phyloP scores from a whole-genome alignment of 2,329 filamentous ascomycete species.

The Talaromyces sp. region DNA sequence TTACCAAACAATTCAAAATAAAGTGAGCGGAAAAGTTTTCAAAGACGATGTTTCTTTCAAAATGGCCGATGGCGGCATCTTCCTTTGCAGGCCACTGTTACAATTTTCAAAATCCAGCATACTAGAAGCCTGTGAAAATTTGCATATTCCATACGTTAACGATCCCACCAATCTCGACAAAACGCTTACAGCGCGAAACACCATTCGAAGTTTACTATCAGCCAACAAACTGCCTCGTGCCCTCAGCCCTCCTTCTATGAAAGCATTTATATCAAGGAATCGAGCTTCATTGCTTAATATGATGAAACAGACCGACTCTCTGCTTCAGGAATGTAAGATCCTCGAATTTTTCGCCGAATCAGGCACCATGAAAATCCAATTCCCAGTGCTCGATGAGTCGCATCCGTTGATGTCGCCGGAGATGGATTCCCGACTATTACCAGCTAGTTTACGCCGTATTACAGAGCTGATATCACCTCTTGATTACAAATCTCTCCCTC shows the following conservation, averaged over 20 bases:
- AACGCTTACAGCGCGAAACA: slow-evolving; percentile 74
- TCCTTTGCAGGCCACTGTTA: slow-evolving; percentile 33
- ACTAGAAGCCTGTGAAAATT: slow-evolving; percentile 59
- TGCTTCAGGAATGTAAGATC: slow-evolving; percentile 41
- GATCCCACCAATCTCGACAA: slow-evolving; percentile 76
- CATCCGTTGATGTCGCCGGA: neutral
- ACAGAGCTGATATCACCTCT: slow-evolving; percentile 46
- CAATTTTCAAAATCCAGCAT: slow-evolving; percentile 63
- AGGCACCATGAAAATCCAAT: slow-evolving; percentile 28
- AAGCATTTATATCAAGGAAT: slow-evolving; percentile 54
- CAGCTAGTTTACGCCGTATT: slow-evolving; percentile 43
- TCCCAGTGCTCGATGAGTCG: slow-evolving; percentile 14
- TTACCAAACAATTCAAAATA: slow-evolving; percentile 30
- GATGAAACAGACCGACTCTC: slow-evolving; percentile 49
- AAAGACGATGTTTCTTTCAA: neutral
- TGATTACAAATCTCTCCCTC: slow-evolving; percentile 33
- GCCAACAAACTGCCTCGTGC: slow-evolving; percentile 61
- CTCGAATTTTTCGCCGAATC: slow-evolving; percentile 26
- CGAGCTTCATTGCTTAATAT: slow-evolving; percentile 40
- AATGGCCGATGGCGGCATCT: slow-evolving; percentile 30
- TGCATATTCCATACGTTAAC: slow-evolving; percentile 69
- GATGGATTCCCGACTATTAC: slow-evolving; percentile 23
- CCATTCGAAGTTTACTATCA: slow-evolving; percentile 63
- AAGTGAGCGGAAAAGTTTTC: neutral
- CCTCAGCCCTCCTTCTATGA: slow-evolving; percentile 59